Percentiles rank a stretch among this genome's conserved stretches.
Evolutionary conservation across 73 alveolate genomes (phyloP).

Genomic region (Uronychia setigera): DNA sequence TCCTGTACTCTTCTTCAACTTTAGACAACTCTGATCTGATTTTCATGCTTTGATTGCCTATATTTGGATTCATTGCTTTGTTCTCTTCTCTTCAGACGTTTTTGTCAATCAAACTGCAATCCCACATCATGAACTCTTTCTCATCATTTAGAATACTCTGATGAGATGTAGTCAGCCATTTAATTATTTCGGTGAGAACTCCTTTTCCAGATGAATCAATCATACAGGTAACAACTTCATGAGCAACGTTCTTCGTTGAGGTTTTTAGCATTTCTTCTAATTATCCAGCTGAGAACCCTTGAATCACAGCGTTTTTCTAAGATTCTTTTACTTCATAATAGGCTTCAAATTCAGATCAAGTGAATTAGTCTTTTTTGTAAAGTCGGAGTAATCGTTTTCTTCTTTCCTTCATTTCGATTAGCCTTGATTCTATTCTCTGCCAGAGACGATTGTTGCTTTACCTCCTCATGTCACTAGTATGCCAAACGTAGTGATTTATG

Average conservation of each 20-base stretch:
- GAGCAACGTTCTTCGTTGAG: constrained; percentile 39
- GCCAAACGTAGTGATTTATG: constrained; percentile 63
- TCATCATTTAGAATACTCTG: constrained; percentile 21
- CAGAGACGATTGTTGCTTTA: constrained; percentile 44
- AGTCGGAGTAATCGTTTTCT: constrained; percentile 39
- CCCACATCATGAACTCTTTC: too few species aligned
- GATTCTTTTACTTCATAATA: constrained; percentile 29
- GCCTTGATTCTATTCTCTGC: constrained; percentile 62
- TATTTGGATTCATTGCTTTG: too few species aligned
- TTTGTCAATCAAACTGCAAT: too few species aligned
- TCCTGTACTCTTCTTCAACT: too few species aligned
- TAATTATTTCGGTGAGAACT: constrained; percentile 71
- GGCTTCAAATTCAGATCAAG: constrained; percentile 20
- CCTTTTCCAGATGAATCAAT: constrained; percentile 50
- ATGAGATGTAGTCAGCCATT: constrained; percentile 70
- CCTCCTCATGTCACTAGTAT: constrained; percentile 43
- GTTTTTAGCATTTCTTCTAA: constrained; percentile 46
- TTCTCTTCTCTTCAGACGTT: too few species aligned
- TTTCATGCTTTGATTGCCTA: too few species aligned
- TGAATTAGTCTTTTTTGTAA: constrained; percentile 35
- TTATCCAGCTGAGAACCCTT: constrained; percentile 26
- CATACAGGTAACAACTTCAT: constrained; percentile 40
- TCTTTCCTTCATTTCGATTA: constrained; percentile 60
- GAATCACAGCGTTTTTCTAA: constrained; percentile 32
- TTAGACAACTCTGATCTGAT: too few species aligned